A percentile compares a stretch with the other conserved stretches of the same genome.
These are phyloP conservation scores for Thalia dealbata DNA, from an alignment of 176 grass and related monocot genomes.

Conservation along the genomic window DNA sequence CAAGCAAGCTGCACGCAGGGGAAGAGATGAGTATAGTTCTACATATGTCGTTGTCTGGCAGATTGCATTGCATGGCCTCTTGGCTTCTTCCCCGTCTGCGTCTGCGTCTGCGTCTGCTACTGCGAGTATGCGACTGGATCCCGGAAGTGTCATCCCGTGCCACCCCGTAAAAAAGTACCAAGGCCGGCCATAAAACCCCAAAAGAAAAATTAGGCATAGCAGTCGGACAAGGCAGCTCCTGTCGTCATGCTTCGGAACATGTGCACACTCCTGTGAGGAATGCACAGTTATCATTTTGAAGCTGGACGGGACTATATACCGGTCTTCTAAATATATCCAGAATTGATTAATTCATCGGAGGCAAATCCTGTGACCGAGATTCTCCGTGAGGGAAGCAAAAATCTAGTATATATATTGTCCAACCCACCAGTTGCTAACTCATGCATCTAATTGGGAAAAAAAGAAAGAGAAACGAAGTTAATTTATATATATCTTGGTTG, in stretches of 20 bases:
- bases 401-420: too few species aligned
- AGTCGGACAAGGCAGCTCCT: not conserved
- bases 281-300: too few species aligned
- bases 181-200: not conserved
- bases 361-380: too few species aligned
- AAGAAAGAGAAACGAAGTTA: too few species aligned
- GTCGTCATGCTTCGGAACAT: conserved; percentile 34
- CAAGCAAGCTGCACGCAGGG: not conserved
- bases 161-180: not conserved
- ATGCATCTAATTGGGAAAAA: too few species aligned
- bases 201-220: too few species aligned
- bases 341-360: too few species aligned
- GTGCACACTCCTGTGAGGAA: conserved; percentile 11
- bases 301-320: too few species aligned
- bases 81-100: not conserved
- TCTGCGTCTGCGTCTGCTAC: not conserved
- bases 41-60: not conserved
- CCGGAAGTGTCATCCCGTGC: not conserved
- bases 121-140: not conserved
- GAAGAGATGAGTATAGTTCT: not conserved
- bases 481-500: too few species aligned
- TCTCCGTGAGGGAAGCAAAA: too few species aligned
- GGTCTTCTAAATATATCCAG: too few species aligned
- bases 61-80: not conserved
- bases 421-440: too few species aligned